A percentile compares a stretch with the other conserved stretches of the same genome.
Conservation (phyloP, 2,329 filamentous ascomycete species). For the Fusarium sp. region DNA sequence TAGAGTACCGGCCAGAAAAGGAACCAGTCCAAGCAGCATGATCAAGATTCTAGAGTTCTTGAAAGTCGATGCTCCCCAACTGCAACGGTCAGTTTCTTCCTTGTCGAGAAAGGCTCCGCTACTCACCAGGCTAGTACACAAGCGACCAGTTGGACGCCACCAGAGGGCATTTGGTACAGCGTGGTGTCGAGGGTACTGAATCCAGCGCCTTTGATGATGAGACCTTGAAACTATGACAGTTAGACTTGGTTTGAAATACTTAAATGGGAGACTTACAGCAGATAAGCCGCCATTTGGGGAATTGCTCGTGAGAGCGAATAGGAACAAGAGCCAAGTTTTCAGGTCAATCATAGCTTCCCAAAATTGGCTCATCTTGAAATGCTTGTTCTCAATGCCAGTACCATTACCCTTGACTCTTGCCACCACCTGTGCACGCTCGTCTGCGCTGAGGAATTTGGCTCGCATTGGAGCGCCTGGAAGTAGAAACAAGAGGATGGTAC, state of each 20-base stretch:
- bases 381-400: conserved; percentile 67
- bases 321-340: conserved; percentile 72
- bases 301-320: conserved; percentile 65
- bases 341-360: conserved; percentile 65
- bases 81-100: not conserved
- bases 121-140: conserved; percentile 40
- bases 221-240: conserved; percentile 40
- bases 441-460: conserved; percentile 62
- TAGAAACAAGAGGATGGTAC: conserved; percentile 67
- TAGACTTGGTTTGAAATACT: conserved; percentile 12
- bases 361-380: conserved; percentile 63
- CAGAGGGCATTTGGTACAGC: conserved; percentile 38
- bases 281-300: conserved; percentile 68
- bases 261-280: conserved; percentile 9
- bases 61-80: conserved; percentile 20
- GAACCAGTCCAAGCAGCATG: conserved; percentile 25
- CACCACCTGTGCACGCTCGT: conserved; percentile 64
- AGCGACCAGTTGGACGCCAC: conserved; percentile 33
- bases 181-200: conserved; percentile 40
- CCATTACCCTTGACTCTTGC: conserved; percentile 66
- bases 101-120: fast-evolving
- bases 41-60: conserved; percentile 29
- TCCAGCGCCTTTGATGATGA: conserved; percentile 44
- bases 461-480: conserved; percentile 68
- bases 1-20: conserved; percentile 29